phyloP scores from a whole-genome alignment of 352 stramenopile genomes.

The Blastocystis sp. region DNA sequence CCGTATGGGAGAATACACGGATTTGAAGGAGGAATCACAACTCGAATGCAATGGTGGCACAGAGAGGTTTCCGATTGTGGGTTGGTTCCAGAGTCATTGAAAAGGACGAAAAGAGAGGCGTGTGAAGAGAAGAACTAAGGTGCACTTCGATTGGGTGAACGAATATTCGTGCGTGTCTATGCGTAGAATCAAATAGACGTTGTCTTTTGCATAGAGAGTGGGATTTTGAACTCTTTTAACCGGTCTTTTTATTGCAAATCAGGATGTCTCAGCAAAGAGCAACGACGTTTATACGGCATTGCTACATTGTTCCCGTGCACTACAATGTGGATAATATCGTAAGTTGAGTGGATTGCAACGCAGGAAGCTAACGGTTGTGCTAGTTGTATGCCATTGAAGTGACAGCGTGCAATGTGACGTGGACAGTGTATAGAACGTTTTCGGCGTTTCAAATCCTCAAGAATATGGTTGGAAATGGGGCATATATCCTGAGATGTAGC shows the following conservation, averaged over 20 bases:
- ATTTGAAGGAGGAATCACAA: too few species aligned
- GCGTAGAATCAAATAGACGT: neutral
- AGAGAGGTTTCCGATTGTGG: too few species aligned
- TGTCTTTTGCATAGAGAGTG: neutral
- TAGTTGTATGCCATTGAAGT: conserved; percentile 63
- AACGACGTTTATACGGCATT: conserved; percentile 25
- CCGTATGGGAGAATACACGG: too few species aligned
- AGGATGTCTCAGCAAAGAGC: conserved; percentile 20
- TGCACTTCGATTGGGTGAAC: neutral
- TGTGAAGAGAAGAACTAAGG: neutral
- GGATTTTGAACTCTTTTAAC: neutral
- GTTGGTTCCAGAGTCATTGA: neutral
- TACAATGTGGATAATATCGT: conserved; percentile 67
- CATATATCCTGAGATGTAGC: conserved; percentile 33
- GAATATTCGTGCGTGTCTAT: neutral
- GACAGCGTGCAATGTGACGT: conserved; percentile 33
- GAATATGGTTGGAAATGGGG: conserved; percentile 13
- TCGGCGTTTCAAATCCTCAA: conserved; percentile 53
- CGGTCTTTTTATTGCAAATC: neutral
- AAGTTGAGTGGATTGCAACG: neutral
- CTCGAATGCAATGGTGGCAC: too few species aligned
- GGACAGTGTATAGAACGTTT: conserved; percentile 60
- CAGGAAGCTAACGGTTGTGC: neutral
- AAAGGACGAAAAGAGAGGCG: neutral
- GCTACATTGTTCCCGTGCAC: conserved; percentile 66